Base-by-base conservation (phyloP, 1,284 basidiomycete species). In the Ceratobasidium sp. region DNA sequence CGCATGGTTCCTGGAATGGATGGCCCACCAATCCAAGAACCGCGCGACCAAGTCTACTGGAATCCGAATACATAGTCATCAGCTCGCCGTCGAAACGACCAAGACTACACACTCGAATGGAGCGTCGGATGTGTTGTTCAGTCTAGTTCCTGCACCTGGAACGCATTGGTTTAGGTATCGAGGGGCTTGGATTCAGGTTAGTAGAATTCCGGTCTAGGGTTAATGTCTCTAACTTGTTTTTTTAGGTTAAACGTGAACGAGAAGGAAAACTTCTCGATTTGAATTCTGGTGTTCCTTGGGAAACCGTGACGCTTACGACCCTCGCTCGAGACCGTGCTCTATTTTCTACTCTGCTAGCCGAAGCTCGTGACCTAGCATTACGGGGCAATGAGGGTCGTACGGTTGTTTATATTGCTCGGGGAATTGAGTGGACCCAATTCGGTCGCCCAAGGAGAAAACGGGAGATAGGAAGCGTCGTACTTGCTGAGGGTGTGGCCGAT, bases 1-100 rank as follows among this genome's bases (percentile, higher is more conserved):
- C 83, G 93, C 95, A 49, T 99, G 98, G 97, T 97, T 99, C 83
- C 90, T 99, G 40, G 88, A 94, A 78, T 99, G 98, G 98, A 96
- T 99, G 94, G 91, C 96, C 1, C 89, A 82, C 0, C 84, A 85
- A 69, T 22, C 78, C 5, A 76, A 79, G 22, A 69, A 34, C 43
- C 69, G 54, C 37, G 88, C 77, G 89, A 78, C 78, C 84, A 64
- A 78, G 8, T 79, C 79, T 6, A 80, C 83, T 40, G 84, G 81
- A 78, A 85, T 89, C 34, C 91, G 91, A 88, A 85, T 92, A 76
- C 88, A 90, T 54, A 95, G 92, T 80, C 97, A 99, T 84, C 94
- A 99, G 81, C 87, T 99, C 9, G 96, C 96, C 79, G 96, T 99
- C 8, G 97, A 98, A 85, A 99, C 98, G 4, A 88, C 87, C 37